These are phyloP conservation scores for Rhizodiscina lignyota DNA, from an alignment of 495 filamentous ascomycete species.

Conservation along the genomic window DNA sequence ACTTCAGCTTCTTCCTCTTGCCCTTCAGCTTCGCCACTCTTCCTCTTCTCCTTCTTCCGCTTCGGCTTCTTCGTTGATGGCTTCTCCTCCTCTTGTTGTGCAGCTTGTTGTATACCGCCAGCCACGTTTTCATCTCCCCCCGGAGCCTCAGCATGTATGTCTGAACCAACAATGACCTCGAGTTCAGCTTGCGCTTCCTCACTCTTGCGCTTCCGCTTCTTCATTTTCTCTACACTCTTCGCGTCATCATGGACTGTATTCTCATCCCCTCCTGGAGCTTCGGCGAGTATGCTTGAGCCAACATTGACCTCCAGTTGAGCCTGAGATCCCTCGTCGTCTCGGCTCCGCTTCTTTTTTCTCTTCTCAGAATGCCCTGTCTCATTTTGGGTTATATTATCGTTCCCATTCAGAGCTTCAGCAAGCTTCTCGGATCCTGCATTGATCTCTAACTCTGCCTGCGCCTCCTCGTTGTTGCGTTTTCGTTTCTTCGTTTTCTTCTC, in stretches of 20 bases:
- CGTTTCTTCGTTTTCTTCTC: slow-evolving; percentile 8
- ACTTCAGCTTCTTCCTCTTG: slow-evolving; percentile 3
- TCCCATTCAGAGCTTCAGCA: no score
- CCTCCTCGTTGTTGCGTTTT: not conserved
- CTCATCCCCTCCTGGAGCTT: not conserved
- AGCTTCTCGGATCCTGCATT: no score
- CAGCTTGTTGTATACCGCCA: not conserved
- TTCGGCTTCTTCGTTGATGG: not conserved
- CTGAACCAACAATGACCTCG: not conserved
- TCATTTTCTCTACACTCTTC: slow-evolving; percentile 3
- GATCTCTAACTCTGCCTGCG: not conserved
- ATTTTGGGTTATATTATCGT: no score
- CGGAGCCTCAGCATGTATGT: not conserved
- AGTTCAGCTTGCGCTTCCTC: not conserved
- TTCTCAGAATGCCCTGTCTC: no score
- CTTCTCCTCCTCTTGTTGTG: not conserved
- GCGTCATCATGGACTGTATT: not conserved
- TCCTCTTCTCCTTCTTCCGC: slow-evolving; percentile 2
- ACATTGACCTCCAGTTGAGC: no score
- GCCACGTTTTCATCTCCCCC: not conserved
- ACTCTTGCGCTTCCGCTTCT: slow-evolving; percentile 9
- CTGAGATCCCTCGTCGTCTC: not conserved
- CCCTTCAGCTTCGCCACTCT: not conserved
- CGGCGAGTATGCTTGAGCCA: no score
- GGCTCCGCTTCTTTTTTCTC: not conserved